Base-by-base conservation (phyloP, 2,329 filamentous ascomycete genomes). In the Hypoxylon sp. region DNA sequence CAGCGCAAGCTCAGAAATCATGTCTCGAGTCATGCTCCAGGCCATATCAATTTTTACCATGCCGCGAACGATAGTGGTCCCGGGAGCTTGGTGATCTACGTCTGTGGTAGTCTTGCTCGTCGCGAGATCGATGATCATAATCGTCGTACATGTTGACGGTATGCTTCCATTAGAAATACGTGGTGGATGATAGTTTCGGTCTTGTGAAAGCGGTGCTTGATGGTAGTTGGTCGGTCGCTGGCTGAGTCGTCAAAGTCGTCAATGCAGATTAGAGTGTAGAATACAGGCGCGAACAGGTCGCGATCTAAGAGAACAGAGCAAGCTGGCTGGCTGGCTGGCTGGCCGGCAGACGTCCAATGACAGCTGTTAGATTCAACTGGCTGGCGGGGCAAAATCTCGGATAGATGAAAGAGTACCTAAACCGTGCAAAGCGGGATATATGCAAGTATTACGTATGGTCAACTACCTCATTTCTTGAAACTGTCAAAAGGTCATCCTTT, bases 11-110 rank as follows among this genome's bases (percentile, higher is more conserved):
- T 71, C 70, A 65, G 55, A 50, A 52, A 56, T 52, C 35, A 65
- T 60, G 40, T 67, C 58, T 49, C 65, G 15, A 63, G 53, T 53
- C 55, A 52, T 69, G 61, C 65, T 68, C 68, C 69, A 72, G 70
- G 71, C 68, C 69, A 57, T 69, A 66, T 69, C 64, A 66, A n/a
- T n/a, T 70, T 71, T 72, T 73, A 73, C 71, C 71, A 69, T 73
- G 71, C 68, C 70, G 69, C 66, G 70, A 70, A 64, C 67, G 70
- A 70, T 71, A 67, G 50, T 69, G 59, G 60, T 71, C 71, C 60
- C 65, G 64, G 46, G 70, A 67, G 48, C 60, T 50, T 37, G 70
- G 66, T 17, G 70, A 72, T 69, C 66, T 70, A 58, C 64, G 70
- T 58, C 66, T 62, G 21, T 66, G 63, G 48, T 60, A 58, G 51